Evolutionary conservation across 768 basidiomycete genomes (phyloP).

Genomic region (Crepidotus variabilis): DNA sequence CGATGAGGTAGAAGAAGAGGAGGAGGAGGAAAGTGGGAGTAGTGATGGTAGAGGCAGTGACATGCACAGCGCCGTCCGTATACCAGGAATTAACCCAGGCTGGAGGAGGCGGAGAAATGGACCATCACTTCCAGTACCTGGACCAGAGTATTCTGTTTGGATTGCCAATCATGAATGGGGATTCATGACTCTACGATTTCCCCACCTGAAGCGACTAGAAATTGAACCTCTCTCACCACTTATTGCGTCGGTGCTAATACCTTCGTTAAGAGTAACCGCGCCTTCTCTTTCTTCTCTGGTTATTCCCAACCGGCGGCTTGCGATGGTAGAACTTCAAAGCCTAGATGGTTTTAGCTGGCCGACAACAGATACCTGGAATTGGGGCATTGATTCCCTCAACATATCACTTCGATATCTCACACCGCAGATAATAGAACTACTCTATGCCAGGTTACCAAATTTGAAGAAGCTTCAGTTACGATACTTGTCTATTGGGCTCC

Average conservation of each 20-base stretch:
- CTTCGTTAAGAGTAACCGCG: not conserved
- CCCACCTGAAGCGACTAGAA: not conserved
- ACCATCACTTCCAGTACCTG: not conserved
- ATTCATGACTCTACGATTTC: not conserved
- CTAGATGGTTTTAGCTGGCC: not conserved
- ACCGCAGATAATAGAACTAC: not conserved
- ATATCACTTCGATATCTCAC: not conserved
- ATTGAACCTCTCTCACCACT: not conserved
- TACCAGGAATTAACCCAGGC: not conserved
- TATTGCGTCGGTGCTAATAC: not conserved
- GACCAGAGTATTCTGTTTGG: not conserved
- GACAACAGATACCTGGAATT: not conserved
- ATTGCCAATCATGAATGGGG: not conserved
- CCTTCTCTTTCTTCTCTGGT: not conserved
- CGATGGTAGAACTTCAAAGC: not conserved
- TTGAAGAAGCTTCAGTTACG: not conserved
- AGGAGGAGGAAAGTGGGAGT: not conserved
- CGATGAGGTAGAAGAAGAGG: not conserved
- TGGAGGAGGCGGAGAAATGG: not conserved
- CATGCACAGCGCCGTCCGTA: not conserved
- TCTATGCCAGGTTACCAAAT: not conserved
- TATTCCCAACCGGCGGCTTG: not conserved
- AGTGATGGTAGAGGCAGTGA: not conserved
- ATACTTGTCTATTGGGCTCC: not conserved
- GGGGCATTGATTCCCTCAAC: not conserved